Conservation (phyloP, 2,329 filamentous ascomycete species). For the Trichoderma sp. region DNA sequence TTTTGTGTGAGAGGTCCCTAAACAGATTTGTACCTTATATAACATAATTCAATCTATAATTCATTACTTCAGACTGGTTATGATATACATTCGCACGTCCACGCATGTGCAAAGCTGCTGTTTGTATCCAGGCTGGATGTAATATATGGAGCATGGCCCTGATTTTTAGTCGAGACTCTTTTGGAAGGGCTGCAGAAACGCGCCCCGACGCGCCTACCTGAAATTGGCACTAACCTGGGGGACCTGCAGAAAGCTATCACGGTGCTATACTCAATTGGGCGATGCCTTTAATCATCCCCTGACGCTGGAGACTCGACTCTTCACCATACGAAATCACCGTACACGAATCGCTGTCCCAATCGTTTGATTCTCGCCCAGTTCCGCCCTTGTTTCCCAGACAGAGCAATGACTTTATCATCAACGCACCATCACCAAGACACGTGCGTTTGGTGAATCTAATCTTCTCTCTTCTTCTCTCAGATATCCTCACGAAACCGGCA, state of each 20-base stretch:
- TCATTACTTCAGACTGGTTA: background rate
- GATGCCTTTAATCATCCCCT: constrained; percentile 14
- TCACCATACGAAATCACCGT: background rate
- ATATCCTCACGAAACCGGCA: constrained; percentile 20
- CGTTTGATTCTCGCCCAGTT: background rate
- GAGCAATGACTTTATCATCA: constrained; percentile 10
- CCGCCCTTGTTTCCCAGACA: background rate
- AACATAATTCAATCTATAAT: background rate
- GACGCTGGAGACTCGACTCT: constrained; percentile 9
- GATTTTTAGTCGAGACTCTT: background rate
- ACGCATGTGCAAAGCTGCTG: background rate
- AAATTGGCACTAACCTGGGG: background rate
- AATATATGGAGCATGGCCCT: background rate
- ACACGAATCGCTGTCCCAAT: background rate
- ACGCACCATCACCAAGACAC: background rate
- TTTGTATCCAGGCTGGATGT: background rate
- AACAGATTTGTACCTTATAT: background rate
- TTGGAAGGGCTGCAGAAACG: constrained; percentile 3
- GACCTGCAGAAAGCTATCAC: constrained; percentile 11
- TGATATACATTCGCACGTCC: background rate
- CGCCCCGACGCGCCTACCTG: background rate
- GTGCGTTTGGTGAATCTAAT: background rate
- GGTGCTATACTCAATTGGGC: background rate
- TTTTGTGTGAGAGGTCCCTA: background rate
- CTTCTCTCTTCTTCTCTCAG: background rate